Percentiles rank a stretch among this genome's conserved stretches.
These are phyloP conservation scores for Pholiota adiposa DNA, from an alignment of 1,284 basidiomycete genomes.

Conservation along the genomic window DNA sequence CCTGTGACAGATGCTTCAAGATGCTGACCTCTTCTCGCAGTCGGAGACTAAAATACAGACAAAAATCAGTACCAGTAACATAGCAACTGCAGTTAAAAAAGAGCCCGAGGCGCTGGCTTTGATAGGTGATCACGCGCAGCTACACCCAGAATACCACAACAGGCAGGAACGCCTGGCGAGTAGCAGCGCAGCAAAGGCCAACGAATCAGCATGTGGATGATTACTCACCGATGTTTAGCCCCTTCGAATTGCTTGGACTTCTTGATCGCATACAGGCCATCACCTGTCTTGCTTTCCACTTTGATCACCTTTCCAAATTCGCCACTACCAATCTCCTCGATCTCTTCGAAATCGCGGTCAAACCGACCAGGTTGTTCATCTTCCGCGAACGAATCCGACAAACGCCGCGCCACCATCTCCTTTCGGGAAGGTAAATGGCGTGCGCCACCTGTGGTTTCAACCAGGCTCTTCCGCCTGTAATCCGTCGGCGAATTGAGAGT, in stretches of 20 bases:
- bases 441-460: conserved; percentile 18
- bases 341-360: conserved; percentile 78
- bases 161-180: background rate
- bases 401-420: conserved; percentile 27
- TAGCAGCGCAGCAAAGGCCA: conserved; percentile 21
- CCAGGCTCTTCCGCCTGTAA: conserved; percentile 27
- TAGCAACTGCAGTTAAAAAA: conserved; percentile 20
- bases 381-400: conserved; percentile 40
- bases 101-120: background rate
- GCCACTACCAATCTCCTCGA: conserved; percentile 88
- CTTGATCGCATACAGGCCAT: conserved; percentile 84
- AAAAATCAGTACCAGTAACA: conserved; percentile 17
- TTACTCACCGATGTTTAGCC: conserved; percentile 82
- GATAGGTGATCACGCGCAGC: background rate
- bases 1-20: conserved; percentile 75
- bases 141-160: conserved; percentile 17
- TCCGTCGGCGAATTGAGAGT: conserved; percentile 42
- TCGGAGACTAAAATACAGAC: conserved; percentile 61
- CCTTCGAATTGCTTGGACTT: conserved; percentile 94
- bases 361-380: conserved; percentile 66
- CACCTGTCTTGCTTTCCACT: conserved; percentile 72
- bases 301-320: conserved; percentile 96
- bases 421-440: conserved; percentile 25
- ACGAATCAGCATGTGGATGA: conserved; percentile 14
- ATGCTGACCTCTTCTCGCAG: conserved; percentile 96